phyloP scores from a whole-genome alignment of 2,329 filamentous ascomycete genomes.

The Fusarium sp. region DNA sequence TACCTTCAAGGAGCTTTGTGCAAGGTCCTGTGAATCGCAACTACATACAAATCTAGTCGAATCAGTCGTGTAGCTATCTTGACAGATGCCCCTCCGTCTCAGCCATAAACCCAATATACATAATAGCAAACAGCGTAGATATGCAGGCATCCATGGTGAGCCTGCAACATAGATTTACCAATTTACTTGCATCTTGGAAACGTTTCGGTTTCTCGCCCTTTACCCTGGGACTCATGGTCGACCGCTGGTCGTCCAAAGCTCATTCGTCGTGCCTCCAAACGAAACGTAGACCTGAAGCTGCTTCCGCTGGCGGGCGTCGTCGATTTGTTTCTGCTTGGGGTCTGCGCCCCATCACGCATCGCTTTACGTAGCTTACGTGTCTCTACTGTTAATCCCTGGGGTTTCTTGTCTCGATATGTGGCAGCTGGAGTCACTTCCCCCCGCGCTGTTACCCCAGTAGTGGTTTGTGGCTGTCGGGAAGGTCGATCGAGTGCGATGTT shows the following conservation, averaged over 20 bases:
- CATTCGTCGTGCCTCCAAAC: conserved; percentile 24
- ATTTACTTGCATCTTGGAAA: conserved; percentile 19
- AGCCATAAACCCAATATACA: neutral
- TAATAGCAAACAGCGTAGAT: conserved; percentile 6
- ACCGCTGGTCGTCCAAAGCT: conserved; percentile 10
- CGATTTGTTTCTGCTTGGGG: conserved; percentile 17
- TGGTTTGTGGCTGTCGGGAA: conserved; percentile 2
- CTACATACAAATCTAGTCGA: neutral
- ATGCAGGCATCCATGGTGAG: neutral
- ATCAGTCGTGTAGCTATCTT: neutral
- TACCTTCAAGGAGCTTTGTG: neutral
- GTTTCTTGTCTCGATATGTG: conserved; percentile 41
- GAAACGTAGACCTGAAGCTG: conserved; percentile 30
- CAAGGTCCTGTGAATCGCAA: neutral
- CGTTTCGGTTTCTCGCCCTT: conserved; percentile 29
- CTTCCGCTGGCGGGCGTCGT: conserved; percentile 9
- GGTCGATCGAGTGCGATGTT: conserved; percentile 20
- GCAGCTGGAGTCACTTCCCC: neutral
- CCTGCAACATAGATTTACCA: neutral
- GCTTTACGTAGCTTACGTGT: conserved; percentile 37
- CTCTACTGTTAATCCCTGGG: conserved; percentile 40
- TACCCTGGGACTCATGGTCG: conserved; percentile 2
- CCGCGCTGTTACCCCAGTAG: conserved; percentile 2
- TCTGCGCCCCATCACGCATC: conserved; percentile 32
- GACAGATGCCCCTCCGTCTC: neutral